phyloP scores from a whole-genome alignment of 2,329 filamentous ascomycete genomes.

The Neofusicoccum parvum region DNA sequence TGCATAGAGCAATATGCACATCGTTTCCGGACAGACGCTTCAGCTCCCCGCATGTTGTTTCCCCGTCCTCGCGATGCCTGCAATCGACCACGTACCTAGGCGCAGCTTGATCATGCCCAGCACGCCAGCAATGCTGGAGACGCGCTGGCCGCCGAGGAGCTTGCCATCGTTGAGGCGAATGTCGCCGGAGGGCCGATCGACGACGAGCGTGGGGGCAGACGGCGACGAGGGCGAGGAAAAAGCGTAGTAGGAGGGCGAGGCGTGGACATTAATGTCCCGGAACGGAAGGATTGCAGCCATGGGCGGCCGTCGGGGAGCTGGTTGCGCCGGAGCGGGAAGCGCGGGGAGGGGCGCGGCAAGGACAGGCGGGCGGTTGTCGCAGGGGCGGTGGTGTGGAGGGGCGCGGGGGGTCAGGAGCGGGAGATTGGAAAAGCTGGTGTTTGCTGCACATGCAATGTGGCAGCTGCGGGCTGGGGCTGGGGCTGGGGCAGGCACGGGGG shows the following conservation, averaged over 20 bases:
- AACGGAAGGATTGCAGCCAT: slow-evolving; percentile 69
- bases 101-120: slow-evolving; percentile 91
- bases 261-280: slow-evolving; percentile 95
- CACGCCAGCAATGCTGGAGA: slow-evolving; percentile 93
- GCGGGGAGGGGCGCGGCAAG: not conserved
- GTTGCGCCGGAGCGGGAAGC: not conserved
- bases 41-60: too few species aligned
- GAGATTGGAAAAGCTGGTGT: slow-evolving; percentile 14
- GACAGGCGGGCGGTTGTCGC: not conserved
- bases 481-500: slow-evolving; percentile 10
- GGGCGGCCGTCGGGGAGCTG: not conserved
- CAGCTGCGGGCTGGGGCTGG: too few species aligned
- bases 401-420: slow-evolving; percentile 1
- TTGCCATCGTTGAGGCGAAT: slow-evolving; percentile 80
- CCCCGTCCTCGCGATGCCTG: too few species aligned
- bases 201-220: slow-evolving; percentile 80
- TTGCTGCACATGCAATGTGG: slow-evolving; percentile 8
- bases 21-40: too few species aligned
- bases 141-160: slow-evolving; percentile 74
- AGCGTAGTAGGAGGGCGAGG: slow-evolving; percentile 87
- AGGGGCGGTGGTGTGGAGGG: slow-evolving; percentile 11
- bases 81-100: slow-evolving; percentile 63
- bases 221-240: slow-evolving; percentile 96
- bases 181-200: slow-evolving; percentile 92
- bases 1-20: not conserved